A percentile compares a stretch with the other conserved stretches of the same genome.
These are phyloP conservation scores for Suillus ampliporus DNA, from an alignment of 768 basidiomycete genomes.

Conservation along the genomic window DNA sequence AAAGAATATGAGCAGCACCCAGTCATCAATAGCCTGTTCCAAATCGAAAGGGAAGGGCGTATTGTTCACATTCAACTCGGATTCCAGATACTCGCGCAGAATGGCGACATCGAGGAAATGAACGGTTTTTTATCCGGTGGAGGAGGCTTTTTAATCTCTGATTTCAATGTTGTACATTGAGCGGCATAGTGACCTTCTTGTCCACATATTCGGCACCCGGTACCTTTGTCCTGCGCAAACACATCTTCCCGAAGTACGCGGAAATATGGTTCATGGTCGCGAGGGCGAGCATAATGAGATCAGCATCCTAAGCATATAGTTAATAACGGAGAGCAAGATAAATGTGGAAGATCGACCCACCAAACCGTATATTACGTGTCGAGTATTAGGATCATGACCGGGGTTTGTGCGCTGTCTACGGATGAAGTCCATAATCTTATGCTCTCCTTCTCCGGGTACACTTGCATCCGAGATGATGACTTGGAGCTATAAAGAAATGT, in stretches of 20 bases:
- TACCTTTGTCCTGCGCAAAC: conserved; percentile 82
- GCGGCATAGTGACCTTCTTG: conserved; percentile 95
- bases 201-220: conserved; percentile 90
- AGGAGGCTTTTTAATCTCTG: conserved; percentile 62
- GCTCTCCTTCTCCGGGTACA: conserved; percentile 98
- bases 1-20: conserved; percentile 99
- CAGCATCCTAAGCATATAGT: conserved; percentile 77
- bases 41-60: conserved; percentile 86
- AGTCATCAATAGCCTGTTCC: conserved; percentile 98
- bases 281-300: conserved; percentile 97
- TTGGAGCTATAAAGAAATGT: conserved; percentile 64
- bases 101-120: conserved; percentile 97
- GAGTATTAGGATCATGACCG: conserved; percentile 93
- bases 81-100: conserved; percentile 96
- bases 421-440: conserved; percentile 99
- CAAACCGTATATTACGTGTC: conserved; percentile 96
- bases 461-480: conserved; percentile 96
- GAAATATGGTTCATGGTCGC: conserved; percentile 99
- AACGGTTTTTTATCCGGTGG: conserved; percentile 85
- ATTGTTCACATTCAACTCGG: conserved; percentile 87
- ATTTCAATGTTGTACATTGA: conserved; percentile 86
- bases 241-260: conserved; percentile 98
- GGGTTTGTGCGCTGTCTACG: conserved; percentile 85
- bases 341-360: conserved; percentile 48
- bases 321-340: conserved; percentile 14